phyloP scores from a whole-genome alignment of 306 rosid species.

The Vicia sativa region DNA sequence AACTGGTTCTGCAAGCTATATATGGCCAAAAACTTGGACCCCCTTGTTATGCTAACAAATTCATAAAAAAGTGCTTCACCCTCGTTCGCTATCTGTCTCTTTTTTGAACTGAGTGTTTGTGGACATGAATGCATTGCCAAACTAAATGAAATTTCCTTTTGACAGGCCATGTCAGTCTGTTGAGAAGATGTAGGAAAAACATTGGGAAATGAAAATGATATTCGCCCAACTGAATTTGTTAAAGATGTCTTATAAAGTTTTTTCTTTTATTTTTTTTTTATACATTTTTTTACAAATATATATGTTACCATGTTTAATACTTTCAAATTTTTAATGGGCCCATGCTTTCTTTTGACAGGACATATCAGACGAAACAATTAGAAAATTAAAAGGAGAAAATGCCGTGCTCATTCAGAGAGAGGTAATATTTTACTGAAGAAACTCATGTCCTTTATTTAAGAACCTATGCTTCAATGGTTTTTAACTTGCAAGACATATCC shows the following conservation, averaged over 20 bases:
- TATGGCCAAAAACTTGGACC: background rate
- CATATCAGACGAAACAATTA: conserved; percentile 40
- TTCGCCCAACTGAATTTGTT: conserved; percentile 47
- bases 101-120: conserved; percentile 16
- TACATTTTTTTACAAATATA: background rate
- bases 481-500: conserved; percentile 16
- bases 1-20: conserved; percentile 24
- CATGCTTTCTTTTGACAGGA: conserved; percentile 24
- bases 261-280: background rate
- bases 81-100: background rate
- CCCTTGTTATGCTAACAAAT: conserved; percentile 11
- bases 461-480: background rate
- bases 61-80: conserved; percentile 12
- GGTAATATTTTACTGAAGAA: conserved; percentile 43
- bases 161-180: conserved; percentile 35
- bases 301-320: conserved; percentile 6
- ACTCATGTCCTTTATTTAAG: conserved; percentile 13
- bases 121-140: conserved; percentile 30
- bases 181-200: conserved; percentile 42
- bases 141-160: conserved; percentile 30
- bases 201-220: conserved; percentile 43
- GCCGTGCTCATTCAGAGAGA: conserved; percentile 42
- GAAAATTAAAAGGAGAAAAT: conserved; percentile 47
- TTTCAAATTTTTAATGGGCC: background rate
- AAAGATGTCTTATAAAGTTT: conserved; percentile 5